These are phyloP conservation scores for Phytophthora lateralis DNA, from an alignment of 352 stramenopile species.

Conservation along the genomic window DNA sequence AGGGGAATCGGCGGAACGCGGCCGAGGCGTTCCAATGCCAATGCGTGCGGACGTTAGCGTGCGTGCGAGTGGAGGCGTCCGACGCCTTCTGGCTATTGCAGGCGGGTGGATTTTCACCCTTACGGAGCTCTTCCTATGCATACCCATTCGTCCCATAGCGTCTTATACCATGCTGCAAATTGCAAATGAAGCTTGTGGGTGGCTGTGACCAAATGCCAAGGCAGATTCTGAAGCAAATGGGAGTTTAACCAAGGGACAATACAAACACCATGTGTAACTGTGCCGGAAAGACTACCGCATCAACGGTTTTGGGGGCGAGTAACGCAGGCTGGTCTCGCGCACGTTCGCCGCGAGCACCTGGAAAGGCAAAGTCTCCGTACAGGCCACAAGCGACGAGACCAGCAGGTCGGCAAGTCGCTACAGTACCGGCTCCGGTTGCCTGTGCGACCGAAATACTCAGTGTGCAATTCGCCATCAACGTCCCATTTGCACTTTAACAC, in stretches of 20 bases:
- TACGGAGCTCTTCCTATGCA: conserved; percentile 8
- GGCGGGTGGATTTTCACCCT: conserved; percentile 21
- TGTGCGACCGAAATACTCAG: conserved; percentile 37
- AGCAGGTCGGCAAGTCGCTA: conserved; percentile 32
- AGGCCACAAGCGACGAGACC: conserved; percentile 45
- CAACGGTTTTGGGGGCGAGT: conserved; percentile 18
- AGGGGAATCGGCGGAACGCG: conserved; percentile 25
- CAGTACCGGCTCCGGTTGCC: conserved; percentile 6
- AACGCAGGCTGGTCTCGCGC: conserved; percentile 35
- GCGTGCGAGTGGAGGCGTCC: conserved; percentile 14
- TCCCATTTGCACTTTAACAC: conserved; percentile 31
- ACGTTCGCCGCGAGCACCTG: conserved; percentile 51
- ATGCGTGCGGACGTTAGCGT: conserved; percentile 22
- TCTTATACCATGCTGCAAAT: conserved; percentile 34
- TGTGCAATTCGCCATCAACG: conserved; percentile 43
- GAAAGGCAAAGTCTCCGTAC: conserved; percentile 41
- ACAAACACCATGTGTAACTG: conserved; percentile 4
- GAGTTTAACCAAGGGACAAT: conserved; percentile 4
- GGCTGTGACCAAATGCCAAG: conserved; percentile 16
- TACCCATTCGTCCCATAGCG: conserved; percentile 6
- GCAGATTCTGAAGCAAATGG: conserved; percentile 23
- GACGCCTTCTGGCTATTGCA: conserved; percentile 11
- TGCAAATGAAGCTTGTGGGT: conserved; percentile 10
- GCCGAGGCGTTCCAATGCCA: conserved; percentile 27
- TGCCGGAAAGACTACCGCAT: conserved; percentile 17